phyloP scores from a whole-genome alignment of 2,329 filamentous ascomycete species.

The Diaporthe eres region DNA sequence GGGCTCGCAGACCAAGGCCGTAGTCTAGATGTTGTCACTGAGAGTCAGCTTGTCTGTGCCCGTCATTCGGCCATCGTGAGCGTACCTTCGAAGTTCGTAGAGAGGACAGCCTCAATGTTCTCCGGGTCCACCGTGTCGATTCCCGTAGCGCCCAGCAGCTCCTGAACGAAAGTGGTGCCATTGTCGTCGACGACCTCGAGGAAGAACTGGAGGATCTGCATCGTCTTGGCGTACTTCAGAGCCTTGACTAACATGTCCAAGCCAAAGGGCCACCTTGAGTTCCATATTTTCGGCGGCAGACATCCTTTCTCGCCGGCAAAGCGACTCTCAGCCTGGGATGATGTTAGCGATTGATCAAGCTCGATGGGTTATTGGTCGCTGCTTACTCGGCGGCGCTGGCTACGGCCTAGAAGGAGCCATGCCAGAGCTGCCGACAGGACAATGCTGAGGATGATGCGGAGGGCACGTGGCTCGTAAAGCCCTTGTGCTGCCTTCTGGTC shows the following conservation, averaged over 20 bases:
- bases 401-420: conserved; percentile 9
- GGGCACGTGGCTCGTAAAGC: not conserved
- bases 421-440: not conserved
- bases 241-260: conserved; percentile 25
- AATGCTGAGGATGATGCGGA: not conserved
- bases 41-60: not conserved
- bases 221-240: conserved; percentile 10
- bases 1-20: conserved; percentile 25
- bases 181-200: conserved; percentile 25
- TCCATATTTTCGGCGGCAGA: conserved; percentile 18
- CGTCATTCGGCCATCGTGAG: rapidly evolving
- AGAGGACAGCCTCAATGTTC: conserved; percentile 35
- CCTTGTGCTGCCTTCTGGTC: not conserved
- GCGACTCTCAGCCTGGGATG: not conserved
- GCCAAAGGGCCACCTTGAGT: conserved; percentile 20
- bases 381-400: conserved; percentile 10
- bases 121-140: conserved; percentile 31
- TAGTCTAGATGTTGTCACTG: not conserved
- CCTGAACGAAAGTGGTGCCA: conserved; percentile 23
- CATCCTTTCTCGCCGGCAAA: conserved; percentile 16
- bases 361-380: rapidly evolving
- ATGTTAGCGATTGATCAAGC: not conserved
- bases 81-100: conserved; percentile 26
- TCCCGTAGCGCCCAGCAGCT: conserved; percentile 3
- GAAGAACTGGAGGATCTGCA: conserved; percentile 29